These are phyloP conservation scores for Rhizophora mangle DNA, from an alignment of 345 rosid genomes.

Conservation along the genomic window DNA sequence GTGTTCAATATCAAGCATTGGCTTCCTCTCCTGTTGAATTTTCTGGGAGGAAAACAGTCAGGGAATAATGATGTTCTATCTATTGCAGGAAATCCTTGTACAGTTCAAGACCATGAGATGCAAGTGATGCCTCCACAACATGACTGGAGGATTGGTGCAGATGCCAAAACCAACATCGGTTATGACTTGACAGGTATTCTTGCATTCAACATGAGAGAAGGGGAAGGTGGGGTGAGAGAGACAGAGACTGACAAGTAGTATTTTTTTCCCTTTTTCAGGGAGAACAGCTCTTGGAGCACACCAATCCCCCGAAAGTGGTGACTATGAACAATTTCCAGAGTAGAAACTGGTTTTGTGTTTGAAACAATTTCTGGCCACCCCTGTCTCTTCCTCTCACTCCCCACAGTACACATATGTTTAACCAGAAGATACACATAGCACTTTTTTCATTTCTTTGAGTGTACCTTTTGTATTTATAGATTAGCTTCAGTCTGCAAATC, in stretches of 20 bases:
- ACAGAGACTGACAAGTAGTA: constrained; percentile 8
- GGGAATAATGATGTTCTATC: constrained; percentile 28
- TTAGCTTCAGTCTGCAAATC: constrained; percentile 13
- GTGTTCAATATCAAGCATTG: constrained; percentile 36
- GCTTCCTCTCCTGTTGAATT: constrained; percentile 50
- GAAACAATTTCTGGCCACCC: constrained; percentile 2
- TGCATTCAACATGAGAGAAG: neutral
- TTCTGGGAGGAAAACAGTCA: constrained; percentile 44
- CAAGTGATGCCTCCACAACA: constrained; percentile 39
- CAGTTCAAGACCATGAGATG: constrained; percentile 47
- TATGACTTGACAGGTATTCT: constrained; percentile 56
- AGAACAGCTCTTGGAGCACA: constrained; percentile 34
- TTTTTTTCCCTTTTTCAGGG: constrained; percentile 1
- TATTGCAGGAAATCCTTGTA: constrained; percentile 49
- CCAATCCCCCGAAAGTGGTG: constrained; percentile 64
- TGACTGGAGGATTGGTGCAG: constrained; percentile 51
- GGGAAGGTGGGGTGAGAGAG: neutral
- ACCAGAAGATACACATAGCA: constrained; percentile 26
- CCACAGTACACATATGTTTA: constrained; percentile 15
- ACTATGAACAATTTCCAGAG: constrained; percentile 45
- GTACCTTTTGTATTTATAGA: constrained; percentile 41
- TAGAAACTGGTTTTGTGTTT: constrained; percentile 25
- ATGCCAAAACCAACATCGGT: constrained; percentile 33
- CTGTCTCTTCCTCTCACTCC: neutral
- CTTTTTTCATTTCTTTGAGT: constrained; percentile 28